Evolutionary conservation across 2,329 filamentous ascomycete genomes (phyloP).

Genomic region (Talaromyces islandicus): DNA sequence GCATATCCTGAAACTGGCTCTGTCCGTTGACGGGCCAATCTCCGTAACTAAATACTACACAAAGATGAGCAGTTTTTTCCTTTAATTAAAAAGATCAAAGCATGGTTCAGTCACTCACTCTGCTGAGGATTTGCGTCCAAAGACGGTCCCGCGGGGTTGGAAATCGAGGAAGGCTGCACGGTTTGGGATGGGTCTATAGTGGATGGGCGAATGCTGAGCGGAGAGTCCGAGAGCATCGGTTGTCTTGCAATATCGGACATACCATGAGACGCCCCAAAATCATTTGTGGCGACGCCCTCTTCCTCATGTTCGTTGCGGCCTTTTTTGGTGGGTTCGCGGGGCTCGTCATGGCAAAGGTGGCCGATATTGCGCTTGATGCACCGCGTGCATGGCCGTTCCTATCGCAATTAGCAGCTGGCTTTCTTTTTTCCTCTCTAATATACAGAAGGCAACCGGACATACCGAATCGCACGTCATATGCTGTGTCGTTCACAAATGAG

Average conservation of each 20-base stretch:
- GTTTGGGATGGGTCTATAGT: slow-evolving; percentile 50
- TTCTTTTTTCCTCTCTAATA: too few species aligned
- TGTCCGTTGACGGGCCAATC: slow-evolving; percentile 69
- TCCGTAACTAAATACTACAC: slow-evolving; percentile 71
- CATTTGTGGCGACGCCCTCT: slow-evolving; percentile 43
- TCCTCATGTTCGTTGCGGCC: slow-evolving; percentile 64
- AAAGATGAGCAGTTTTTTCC: slow-evolving; percentile 19
- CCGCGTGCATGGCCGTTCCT: slow-evolving; percentile 93
- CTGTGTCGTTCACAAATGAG: slow-evolving; percentile 43
- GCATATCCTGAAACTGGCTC: slow-evolving; percentile 89
- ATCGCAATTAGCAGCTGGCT: slow-evolving; percentile 28
- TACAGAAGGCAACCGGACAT: slow-evolving; percentile 21
- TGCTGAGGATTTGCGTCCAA: slow-evolving; percentile 12
- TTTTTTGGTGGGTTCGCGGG: slow-evolving; percentile 80
- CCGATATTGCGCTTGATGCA: slow-evolving; percentile 99
- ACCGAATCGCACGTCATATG: slow-evolving; percentile 92
- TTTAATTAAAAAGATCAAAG: slow-evolving; percentile 5
- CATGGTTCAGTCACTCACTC: not conserved
- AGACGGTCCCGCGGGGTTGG: slow-evolving; percentile 59
- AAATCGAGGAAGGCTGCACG: slow-evolving; percentile 58
- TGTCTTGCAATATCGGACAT: slow-evolving; percentile 50
- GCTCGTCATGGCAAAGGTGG: slow-evolving; percentile 96
- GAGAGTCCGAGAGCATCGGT: slow-evolving; percentile 35
- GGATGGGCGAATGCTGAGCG: slow-evolving; percentile 46
- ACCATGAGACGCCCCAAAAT: slow-evolving; percentile 44